These are phyloP conservation scores for Cinchona pubescens DNA, from an alignment of 257 asterid genomes.

Conservation along the genomic window DNA sequence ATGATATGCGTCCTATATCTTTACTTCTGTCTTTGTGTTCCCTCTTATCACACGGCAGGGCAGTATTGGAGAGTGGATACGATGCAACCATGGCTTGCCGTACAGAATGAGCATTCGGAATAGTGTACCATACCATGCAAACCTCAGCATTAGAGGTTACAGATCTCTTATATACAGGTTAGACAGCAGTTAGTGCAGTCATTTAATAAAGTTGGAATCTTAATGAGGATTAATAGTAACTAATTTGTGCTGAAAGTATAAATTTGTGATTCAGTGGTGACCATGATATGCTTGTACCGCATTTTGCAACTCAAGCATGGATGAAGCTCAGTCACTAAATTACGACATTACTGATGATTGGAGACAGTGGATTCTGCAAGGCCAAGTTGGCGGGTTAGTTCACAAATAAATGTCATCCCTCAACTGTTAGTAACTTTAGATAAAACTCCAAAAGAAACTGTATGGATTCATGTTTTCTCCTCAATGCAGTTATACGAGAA, in stretches of 20 bases:
- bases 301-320: slow-evolving; percentile 32
- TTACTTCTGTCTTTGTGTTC: too few relatives aligned
- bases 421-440: neutral
- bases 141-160: slow-evolving; percentile 29
- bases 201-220: neutral
- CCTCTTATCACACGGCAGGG: slow-evolving; percentile 29
- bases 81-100: slow-evolving; percentile 14
- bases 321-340: slow-evolving; percentile 26
- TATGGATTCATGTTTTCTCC: neutral
- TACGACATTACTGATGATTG: slow-evolving; percentile 28
- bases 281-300: slow-evolving; percentile 21
- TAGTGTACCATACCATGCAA: slow-evolving; percentile 25
- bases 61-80: slow-evolving; percentile 18
- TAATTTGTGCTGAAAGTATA: neutral
- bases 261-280: slow-evolving; percentile 25
- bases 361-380: slow-evolving; percentile 30
- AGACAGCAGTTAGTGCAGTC: neutral
- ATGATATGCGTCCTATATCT: neutral
- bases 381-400: slow-evolving; percentile 36
- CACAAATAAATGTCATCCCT: neutral
- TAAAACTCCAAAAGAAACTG: neutral
- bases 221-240: neutral
- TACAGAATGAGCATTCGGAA: neutral
- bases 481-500: slow-evolving; percentile 29
- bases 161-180: slow-evolving; percentile 41